Evolutionary conservation across 139 green algal species (phyloP).

Genomic region (Tetraselmis striata): DNA sequence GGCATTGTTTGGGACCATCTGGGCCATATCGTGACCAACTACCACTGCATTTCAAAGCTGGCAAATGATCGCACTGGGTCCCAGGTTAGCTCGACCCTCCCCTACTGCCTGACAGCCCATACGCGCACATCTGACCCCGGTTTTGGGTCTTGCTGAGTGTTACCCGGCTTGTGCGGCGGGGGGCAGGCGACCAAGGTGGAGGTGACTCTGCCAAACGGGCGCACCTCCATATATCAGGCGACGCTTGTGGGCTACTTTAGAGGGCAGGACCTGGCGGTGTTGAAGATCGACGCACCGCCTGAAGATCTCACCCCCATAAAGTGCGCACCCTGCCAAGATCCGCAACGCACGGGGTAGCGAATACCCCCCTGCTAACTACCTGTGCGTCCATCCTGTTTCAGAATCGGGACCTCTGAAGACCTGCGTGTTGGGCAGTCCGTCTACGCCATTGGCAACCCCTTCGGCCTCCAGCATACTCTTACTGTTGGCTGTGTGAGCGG

Average conservation of each 20-base stretch:
- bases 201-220: neutral
- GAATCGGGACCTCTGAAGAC: neutral
- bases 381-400: neutral
- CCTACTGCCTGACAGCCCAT: too few relatives aligned
- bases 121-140: too few relatives aligned
- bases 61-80: slow-evolving; percentile 13
- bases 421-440: slow-evolving; percentile 58
- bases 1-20: slow-evolving; percentile 46
- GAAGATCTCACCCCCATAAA: slow-evolving; percentile 8
- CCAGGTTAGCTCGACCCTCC: neutral
- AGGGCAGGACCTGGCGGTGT: slow-evolving; percentile 44
- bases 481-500: slow-evolving; percentile 59
- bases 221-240: neutral
- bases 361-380: neutral
- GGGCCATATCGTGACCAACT: slow-evolving; percentile 54
- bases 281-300: slow-evolving; percentile 17
- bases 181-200: slow-evolving; percentile 1
- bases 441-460: slow-evolving; percentile 54
- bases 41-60: slow-evolving; percentile 37
- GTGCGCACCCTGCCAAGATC: too few relatives aligned
- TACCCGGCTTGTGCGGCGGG: too few relatives aligned
- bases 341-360: too few relatives aligned
- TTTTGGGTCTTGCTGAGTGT: too few relatives aligned
- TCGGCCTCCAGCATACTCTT: slow-evolving; percentile 37
- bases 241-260: neutral